phyloP scores from a whole-genome alignment of 345 rosid species.

The Mercurialis annua region DNA sequence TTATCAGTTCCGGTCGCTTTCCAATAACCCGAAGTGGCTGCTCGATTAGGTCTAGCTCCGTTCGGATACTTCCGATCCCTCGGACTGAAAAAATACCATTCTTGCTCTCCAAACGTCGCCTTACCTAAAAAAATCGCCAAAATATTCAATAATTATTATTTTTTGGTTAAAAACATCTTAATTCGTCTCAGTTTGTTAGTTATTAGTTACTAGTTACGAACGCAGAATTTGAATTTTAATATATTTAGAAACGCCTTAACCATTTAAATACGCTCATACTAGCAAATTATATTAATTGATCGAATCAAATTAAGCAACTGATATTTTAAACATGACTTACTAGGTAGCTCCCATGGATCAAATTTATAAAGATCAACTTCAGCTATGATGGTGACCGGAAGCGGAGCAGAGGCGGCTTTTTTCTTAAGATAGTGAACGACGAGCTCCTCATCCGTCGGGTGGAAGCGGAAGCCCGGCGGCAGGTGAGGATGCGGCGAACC shows the following conservation, averaged over 20 bases:
- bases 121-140: too few relatives aligned
- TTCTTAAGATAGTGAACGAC: slow-evolving; percentile 88
- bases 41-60: slow-evolving; percentile 94
- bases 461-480: slow-evolving; percentile 97
- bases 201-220: too few relatives aligned
- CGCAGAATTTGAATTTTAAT: too few relatives aligned
- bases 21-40: slow-evolving; percentile 98
- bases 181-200: too few relatives aligned
- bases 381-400: slow-evolving; percentile 81
- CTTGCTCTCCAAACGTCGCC: slow-evolving; percentile 92
- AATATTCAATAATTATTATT: too few relatives aligned
- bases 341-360: slow-evolving; percentile 98
- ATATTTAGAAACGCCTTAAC: too few relatives aligned
- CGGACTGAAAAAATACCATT: slow-evolving; percentile 97
- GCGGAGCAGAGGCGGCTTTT: slow-evolving; percentile 65
- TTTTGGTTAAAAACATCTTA: too few relatives aligned
- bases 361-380: slow-evolving; percentile 90
- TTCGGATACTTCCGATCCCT: slow-evolving; percentile 95
- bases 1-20: slow-evolving; percentile 98
- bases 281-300: too few relatives aligned
- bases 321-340: too few relatives aligned
- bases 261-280: too few relatives aligned
- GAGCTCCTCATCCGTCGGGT: slow-evolving; percentile 98
- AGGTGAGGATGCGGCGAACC: slow-evolving; percentile 70
- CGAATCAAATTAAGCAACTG: too few relatives aligned